Conservation (phyloP, 805 yeast genomes). For the Pichia ethanolica region DNA sequence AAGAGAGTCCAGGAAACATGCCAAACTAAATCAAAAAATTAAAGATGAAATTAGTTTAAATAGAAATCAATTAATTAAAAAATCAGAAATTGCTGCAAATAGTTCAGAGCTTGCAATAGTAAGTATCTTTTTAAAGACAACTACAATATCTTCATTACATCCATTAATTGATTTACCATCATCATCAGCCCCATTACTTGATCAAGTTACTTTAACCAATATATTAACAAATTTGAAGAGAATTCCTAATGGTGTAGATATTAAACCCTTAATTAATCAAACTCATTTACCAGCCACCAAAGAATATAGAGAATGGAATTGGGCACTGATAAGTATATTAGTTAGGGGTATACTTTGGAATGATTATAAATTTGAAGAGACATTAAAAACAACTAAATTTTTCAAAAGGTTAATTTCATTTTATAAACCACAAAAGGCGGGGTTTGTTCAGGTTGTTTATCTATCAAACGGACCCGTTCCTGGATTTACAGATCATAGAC, state of each 20-base stretch:
- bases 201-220: background rate
- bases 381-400: constrained; percentile 72
- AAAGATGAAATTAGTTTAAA: background rate
- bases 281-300: constrained; percentile 73
- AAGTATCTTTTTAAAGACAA: constrained; percentile 1
- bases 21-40: constrained; percentile 5
- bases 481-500: background rate
- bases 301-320: constrained; percentile 79
- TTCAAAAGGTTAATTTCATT: constrained; percentile 78
- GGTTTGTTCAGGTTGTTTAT: constrained; percentile 42
- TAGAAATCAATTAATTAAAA: background rate
- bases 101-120: background rate
- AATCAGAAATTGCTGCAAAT: background rate
- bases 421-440: constrained; percentile 82
- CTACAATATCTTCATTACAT: background rate
- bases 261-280: constrained; percentile 57
- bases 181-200: background rate
- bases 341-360: constrained; percentile 77
- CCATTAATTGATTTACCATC: background rate
- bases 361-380: constrained; percentile 68
- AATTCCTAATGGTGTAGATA: constrained; percentile 49
- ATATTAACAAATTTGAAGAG: background rate
- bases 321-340: constrained; percentile 66
- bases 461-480: background rate
- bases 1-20: constrained; percentile 22